Evolutionary conservation across 148 eudicot species (phyloP).

Genomic region (Fagopyrum tataricum): DNA sequence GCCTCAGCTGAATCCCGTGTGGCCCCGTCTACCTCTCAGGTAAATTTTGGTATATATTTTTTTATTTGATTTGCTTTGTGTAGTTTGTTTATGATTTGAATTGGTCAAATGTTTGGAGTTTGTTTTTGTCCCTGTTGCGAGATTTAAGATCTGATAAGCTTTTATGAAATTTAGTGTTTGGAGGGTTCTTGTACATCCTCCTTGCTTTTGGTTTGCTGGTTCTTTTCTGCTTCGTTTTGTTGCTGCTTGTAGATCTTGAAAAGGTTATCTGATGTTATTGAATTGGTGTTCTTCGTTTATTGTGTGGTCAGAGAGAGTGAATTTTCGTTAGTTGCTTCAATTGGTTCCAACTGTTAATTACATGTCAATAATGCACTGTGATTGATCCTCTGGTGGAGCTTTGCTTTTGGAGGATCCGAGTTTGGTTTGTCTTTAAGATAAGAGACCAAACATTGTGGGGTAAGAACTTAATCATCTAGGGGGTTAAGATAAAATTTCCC

Average conservation of each 20-base stretch:
- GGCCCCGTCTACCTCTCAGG: slow-evolving; percentile 53
- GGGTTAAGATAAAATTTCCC: background rate
- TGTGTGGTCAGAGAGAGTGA: background rate
- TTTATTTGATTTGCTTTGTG: background rate
- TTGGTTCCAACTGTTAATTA: background rate
- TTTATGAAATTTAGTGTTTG: background rate
- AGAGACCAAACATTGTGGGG: background rate
- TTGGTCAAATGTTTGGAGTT: background rate
- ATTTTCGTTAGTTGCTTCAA: background rate
- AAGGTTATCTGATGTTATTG: background rate
- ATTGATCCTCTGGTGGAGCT: background rate
- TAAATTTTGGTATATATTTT: slow-evolving; percentile 13
- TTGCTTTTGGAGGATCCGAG: background rate
- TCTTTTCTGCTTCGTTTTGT: background rate
- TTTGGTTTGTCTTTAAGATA: background rate
- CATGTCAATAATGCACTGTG: background rate
- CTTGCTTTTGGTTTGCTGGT: background rate
- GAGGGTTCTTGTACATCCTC: background rate
- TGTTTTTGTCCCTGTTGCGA: background rate
- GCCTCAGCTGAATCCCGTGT: slow-evolving; percentile 65
- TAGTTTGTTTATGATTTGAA: background rate
- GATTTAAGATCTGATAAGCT: slow-evolving; percentile 5
- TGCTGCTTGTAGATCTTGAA: background rate
- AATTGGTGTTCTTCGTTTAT: background rate
- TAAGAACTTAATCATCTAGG: background rate